Evolutionary conservation across 2,329 filamentous ascomycete species (phyloP).

Genomic region (Orbilia javanica): DNA sequence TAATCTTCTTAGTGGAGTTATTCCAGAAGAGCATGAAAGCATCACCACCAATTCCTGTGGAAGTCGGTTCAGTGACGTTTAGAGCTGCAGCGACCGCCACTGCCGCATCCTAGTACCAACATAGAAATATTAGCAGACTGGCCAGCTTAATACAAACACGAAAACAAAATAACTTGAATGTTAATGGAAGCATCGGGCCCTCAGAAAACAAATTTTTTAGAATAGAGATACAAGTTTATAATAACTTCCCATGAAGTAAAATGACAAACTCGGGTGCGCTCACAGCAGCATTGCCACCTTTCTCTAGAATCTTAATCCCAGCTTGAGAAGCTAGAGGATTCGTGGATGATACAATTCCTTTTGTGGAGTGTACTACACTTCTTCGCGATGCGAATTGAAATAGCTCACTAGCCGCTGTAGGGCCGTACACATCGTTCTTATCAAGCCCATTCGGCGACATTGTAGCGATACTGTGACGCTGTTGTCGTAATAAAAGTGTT

Average conservation of each 20-base stretch:
- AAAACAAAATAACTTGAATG: no score
- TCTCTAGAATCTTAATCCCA: conserved; percentile 83
- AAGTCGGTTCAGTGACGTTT: conserved; percentile 92
- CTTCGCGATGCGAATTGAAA: conserved; percentile 80
- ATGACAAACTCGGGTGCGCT: conserved; percentile 65
- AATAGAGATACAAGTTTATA: no score
- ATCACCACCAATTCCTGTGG: conserved; percentile 95
- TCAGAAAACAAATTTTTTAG: not conserved
- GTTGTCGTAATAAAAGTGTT: conserved; percentile 38
- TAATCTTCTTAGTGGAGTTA: conserved; percentile 82
- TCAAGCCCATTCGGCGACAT: conserved; percentile 8
- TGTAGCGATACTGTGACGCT: not conserved
- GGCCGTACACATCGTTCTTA: conserved; percentile 39
- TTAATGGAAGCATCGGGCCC: no score
- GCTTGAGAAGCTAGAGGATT: conserved; percentile 91
- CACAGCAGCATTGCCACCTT: conserved; percentile 93
- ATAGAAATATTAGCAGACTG: conserved; percentile 17
- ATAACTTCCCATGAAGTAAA: not conserved
- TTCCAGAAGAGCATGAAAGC: conserved; percentile 97
- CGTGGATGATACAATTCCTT: conserved; percentile 89
- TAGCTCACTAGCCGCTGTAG: conserved; percentile 67
- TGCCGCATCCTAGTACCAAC: conserved; percentile 80
- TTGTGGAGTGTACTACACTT: conserved; percentile 89
- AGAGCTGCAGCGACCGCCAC: conserved; percentile 92
- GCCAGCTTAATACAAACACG: not conserved